phyloP scores from a whole-genome alignment of 1,139 yeast species.

The Blastobotrys arbuscula region DNA sequence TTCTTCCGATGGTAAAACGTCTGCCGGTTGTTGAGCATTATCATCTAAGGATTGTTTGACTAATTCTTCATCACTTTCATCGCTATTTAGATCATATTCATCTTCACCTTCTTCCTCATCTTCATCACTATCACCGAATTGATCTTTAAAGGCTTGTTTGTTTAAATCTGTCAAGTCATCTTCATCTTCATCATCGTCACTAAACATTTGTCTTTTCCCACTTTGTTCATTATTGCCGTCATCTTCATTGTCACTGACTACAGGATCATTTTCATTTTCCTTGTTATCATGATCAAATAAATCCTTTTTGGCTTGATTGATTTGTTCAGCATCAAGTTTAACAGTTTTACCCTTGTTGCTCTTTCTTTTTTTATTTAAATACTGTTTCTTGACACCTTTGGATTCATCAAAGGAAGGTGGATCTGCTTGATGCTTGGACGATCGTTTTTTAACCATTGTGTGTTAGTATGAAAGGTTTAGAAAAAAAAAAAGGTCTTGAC shows the following conservation, averaged over 20 bases:
- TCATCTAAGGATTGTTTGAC: not conserved
- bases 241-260: slow-evolving; percentile 43
- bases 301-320: slow-evolving; percentile 67
- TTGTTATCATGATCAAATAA: slow-evolving; percentile 68
- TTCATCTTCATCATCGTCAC: slow-evolving; percentile 75
- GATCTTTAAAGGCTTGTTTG: slow-evolving; percentile 68
- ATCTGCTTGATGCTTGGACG: slow-evolving; percentile 77
- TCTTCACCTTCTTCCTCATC: slow-evolving; percentile 28
- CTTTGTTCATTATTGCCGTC: slow-evolving; percentile 43
- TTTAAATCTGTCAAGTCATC: slow-evolving; percentile 76
- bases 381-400: slow-evolving; percentile 33
- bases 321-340: slow-evolving; percentile 56
- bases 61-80: slow-evolving; percentile 23
- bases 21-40: not conserved
- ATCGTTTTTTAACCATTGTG: slow-evolving; percentile 45
- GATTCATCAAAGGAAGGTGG: slow-evolving; percentile 83
- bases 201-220: slow-evolving; percentile 65
- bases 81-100: slow-evolving; percentile 25
- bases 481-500: too few relatives aligned
- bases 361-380: slow-evolving; percentile 27
- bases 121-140: slow-evolving; percentile 70
- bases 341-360: slow-evolving; percentile 35
- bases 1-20: slow-evolving; percentile 42
- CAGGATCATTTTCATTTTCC: slow-evolving; percentile 32
- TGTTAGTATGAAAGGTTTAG: too few relatives aligned